Conservation (phyloP, 345 rosid species). For the Geranium rotundifolium region DNA sequence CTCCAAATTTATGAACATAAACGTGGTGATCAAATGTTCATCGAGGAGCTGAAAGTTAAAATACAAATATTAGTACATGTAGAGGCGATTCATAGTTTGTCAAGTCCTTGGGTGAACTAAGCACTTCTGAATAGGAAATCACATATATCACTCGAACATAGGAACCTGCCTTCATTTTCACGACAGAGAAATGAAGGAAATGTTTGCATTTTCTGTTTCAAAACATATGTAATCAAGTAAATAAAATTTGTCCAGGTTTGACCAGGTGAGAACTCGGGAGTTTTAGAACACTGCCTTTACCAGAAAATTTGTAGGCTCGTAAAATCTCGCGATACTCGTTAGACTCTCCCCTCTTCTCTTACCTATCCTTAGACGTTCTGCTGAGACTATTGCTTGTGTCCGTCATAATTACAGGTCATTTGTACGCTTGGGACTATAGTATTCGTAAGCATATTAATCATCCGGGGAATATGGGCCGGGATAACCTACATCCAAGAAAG, state of each 20-base stretch:
- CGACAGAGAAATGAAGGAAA: too few relatives aligned
- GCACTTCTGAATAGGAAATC: background rate
- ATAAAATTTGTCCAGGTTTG: too few relatives aligned
- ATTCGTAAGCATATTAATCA: constrained; percentile 51
- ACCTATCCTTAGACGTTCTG: background rate
- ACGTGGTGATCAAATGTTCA: background rate
- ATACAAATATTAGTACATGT: too few relatives aligned
- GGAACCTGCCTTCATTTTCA: too few relatives aligned
- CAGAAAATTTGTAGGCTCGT: too few relatives aligned
- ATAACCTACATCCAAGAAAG: constrained; percentile 41
- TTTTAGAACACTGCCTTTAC: too few relatives aligned
- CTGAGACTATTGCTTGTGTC: background rate
- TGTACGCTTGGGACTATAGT: constrained; percentile 63
- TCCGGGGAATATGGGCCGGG: constrained; percentile 49
- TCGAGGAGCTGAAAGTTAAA: background rate
- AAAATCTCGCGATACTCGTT: background rate
- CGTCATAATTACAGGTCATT: constrained; percentile 32
- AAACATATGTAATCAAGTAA: too few relatives aligned
- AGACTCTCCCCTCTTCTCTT: background rate
- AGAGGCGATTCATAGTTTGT: background rate
- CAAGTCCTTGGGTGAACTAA: background rate
- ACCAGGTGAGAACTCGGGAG: too few relatives aligned
- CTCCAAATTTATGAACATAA: background rate
- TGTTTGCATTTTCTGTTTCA: too few relatives aligned
- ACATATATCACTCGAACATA: background rate